Base-by-base conservation (phyloP, 2,329 filamentous ascomycete species). In the Berkeleyomyces basicola region DNA sequence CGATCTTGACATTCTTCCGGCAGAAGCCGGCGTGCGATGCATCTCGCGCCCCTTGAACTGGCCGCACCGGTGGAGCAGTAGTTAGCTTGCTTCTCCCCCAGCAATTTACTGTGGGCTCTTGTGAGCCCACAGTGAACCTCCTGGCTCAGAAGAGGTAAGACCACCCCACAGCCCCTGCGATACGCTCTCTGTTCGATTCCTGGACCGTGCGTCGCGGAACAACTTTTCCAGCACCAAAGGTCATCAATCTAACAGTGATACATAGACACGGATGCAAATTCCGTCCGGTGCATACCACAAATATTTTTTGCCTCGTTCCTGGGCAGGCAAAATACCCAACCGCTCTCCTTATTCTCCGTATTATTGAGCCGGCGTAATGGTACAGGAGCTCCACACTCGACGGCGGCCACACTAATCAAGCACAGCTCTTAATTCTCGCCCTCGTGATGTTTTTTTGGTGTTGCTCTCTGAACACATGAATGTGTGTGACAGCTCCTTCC, bases 81-180 rank as follows among this genome's bases (percentile, higher is more conserved):
- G 58, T 60, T 60, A 60, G 58, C 58, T 60, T 46, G 58, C 58
- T 60, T 60, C 58, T 60, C 43, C 47, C 58, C 58, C 58, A 60
- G 58, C 44, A 46, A 47, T 46, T 37, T 42, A 10, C 43, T 60
- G 23, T 46, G 43, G 42, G 7, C 23, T 49, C 43, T 4, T 10
- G 7, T 44, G 33, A 39, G 42, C 10, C 33, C 43, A 46, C 11
- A 36, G 58, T 60, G 39, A 46, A 40, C 36, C 43, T 49, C 58
- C 58, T 60, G 58, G 58, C 36, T 60, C 58, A 60, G 58, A 60
- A 60, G 58, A 60, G 58, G 58, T 60, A 60, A 60, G 58, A 23
- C 43, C 31, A 37, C 44, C n/a, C n/a, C 36, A 43, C 7, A n/a
- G 7, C 11, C 33, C 7, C 16, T 39, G 33, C 2, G 31, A 49